phyloP scores from a whole-genome alignment of 2,329 filamentous ascomycete species.

The Massarina eburnea region DNA sequence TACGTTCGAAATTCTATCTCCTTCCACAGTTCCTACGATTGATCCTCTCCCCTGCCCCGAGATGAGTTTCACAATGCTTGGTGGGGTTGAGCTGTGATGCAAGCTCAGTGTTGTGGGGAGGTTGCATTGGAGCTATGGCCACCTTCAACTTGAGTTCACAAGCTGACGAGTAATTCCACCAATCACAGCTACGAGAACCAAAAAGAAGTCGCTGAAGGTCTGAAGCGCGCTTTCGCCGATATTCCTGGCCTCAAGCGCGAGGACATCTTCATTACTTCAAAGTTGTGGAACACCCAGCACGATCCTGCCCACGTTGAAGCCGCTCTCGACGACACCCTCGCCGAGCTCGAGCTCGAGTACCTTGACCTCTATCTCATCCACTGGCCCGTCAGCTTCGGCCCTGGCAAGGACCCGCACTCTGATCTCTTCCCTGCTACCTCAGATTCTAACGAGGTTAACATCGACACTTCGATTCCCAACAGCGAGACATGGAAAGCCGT shows the following conservation, averaged over 20 bases:
- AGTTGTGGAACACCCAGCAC: conserved; percentile 91
- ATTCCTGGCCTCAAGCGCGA: conserved; percentile 31
- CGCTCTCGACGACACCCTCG: conserved; percentile 71
- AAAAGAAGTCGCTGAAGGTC: conserved; percentile 31
- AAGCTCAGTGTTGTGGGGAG: conserved; percentile 15
- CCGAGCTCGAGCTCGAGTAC: conserved; percentile 82
- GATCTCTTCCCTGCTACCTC: conserved; percentile 42
- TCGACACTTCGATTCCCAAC: conserved; percentile 31
- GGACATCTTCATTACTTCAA: conserved; percentile 62
- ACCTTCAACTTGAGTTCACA: conserved; percentile 8
- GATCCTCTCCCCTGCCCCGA: conserved; percentile 1
- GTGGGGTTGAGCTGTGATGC: conserved; percentile 15
- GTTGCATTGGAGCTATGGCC: conserved; percentile 20
- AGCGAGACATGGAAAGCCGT: conserved; percentile 43
- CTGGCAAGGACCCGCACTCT: conserved; percentile 45
- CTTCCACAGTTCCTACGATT: background rate
- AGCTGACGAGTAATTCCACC: conserved; percentile 27
- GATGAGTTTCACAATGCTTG: background rate
- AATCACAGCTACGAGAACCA: conserved; percentile 37
- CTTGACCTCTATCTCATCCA: conserved; percentile 89
- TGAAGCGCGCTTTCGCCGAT: conserved; percentile 33
- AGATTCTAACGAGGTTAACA: conserved; percentile 56
- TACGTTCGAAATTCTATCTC: conserved; percentile 17
- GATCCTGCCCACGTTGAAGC: conserved; percentile 67
- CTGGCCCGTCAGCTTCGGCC: conserved; percentile 79